Evolutionary conservation across 2,329 filamentous ascomycete species (phyloP).

Genomic region (Exophiala oligosperma): DNA sequence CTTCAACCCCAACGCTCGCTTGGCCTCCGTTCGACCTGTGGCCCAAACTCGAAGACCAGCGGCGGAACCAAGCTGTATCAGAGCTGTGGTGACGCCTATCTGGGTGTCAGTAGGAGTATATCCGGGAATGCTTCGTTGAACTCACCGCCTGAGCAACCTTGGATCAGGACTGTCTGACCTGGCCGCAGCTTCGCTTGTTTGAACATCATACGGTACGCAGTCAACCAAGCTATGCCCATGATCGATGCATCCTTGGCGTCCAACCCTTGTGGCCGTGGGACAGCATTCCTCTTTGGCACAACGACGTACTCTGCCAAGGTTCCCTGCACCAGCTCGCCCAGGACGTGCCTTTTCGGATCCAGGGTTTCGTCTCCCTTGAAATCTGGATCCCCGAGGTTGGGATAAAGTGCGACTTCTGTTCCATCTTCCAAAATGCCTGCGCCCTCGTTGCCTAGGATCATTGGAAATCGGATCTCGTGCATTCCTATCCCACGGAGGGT

Average conservation of each 20-base stretch:
- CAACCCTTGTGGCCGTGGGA: constrained; percentile 12
- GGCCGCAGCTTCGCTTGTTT: constrained; percentile 12
- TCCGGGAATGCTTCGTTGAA: neutral
- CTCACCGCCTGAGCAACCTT: constrained; percentile 23
- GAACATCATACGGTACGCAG: constrained; percentile 22
- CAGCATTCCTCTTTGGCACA: constrained; percentile 17
- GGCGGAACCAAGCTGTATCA: constrained; percentile 20
- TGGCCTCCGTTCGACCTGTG: constrained; percentile 17
- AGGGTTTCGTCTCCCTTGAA: constrained; percentile 22
- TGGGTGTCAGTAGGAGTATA: neutral
- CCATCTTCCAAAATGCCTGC: constrained; percentile 20
- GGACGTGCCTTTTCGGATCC: constrained; percentile 18
- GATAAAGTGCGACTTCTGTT: constrained; percentile 18
- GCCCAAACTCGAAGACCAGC: constrained; percentile 20
- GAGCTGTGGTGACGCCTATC: constrained; percentile 18
- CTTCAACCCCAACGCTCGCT: constrained; percentile 8
- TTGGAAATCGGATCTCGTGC: constrained; percentile 19
- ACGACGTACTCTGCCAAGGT: constrained; percentile 18
- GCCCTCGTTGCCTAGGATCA: constrained; percentile 23
- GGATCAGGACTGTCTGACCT: constrained; percentile 19
- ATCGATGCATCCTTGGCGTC: constrained; percentile 17
- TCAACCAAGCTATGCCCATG: constrained; percentile 23
- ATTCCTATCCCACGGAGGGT: constrained; percentile 16
- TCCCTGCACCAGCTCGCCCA: constrained; percentile 18
- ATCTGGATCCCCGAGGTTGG: constrained; percentile 15